A percentile compares a stretch with the other conserved stretches of the same genome.
phyloP scores from a whole-genome alignment of 2,329 filamentous ascomycete species.

The Colletotrichum sp. region DNA sequence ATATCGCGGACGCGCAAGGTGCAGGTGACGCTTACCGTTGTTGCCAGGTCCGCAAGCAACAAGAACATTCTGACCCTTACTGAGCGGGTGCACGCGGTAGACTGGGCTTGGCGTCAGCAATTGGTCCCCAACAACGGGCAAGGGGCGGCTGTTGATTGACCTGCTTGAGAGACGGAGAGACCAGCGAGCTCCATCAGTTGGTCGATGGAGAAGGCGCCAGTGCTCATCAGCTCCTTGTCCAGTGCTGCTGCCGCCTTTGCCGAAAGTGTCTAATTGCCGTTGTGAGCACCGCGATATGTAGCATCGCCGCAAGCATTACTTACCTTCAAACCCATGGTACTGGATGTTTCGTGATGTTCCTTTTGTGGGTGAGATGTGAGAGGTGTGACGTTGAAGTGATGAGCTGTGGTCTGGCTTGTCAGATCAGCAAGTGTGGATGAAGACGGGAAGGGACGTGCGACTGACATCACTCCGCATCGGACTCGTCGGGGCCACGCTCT shows the following conservation, averaged over 20 bases:
- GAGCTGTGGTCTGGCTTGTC: background rate
- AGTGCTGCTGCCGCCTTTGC: slow-evolving; percentile 88
- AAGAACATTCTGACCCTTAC: slow-evolving; percentile 73
- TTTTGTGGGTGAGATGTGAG: background rate
- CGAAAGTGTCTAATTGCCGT: slow-evolving; percentile 73
- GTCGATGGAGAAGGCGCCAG: slow-evolving; percentile 87
- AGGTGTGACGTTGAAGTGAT: background rate
- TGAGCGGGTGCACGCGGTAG: slow-evolving; percentile 80
- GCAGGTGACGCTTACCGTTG: slow-evolving; percentile 53
- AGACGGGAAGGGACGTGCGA: slow-evolving; percentile 8
- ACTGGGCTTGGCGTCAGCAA: slow-evolving; percentile 54
- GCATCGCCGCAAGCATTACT: slow-evolving; percentile 23
- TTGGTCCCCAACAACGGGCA: background rate
- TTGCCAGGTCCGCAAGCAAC: slow-evolving; percentile 90
- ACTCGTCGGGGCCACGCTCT: background rate
- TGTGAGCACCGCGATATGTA: background rate
- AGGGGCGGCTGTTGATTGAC: slow-evolving; percentile 44
- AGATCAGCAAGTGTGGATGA: background rate
- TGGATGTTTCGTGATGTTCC: background rate
- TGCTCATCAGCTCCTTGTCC: slow-evolving; percentile 92
- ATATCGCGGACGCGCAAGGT: background rate
- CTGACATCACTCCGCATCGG: slow-evolving; percentile 26
- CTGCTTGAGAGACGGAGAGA: slow-evolving; percentile 88
- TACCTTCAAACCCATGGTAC: slow-evolving; percentile 24
- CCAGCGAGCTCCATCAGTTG: slow-evolving; percentile 98